phyloP scores from a whole-genome alignment of 2,329 filamentous ascomycete genomes.

The Aureobasidium leucospermi region DNA sequence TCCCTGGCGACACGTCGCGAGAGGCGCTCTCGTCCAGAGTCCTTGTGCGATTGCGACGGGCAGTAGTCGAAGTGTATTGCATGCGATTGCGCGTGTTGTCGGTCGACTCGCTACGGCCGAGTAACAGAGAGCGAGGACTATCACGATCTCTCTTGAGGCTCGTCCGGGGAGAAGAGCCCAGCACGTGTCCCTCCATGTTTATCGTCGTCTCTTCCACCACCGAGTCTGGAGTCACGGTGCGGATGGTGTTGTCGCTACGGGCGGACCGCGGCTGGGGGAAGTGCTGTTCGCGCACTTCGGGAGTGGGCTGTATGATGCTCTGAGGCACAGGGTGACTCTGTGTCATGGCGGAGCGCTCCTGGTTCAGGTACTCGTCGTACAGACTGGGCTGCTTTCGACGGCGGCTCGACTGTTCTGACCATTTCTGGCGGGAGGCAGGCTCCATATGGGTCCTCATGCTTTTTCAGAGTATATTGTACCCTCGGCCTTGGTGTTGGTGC shows the following conservation, averaged over 20 bases:
- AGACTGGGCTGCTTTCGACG: conserved; percentile 23
- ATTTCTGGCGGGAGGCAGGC: conserved; percentile 16
- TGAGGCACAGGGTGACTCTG: conserved; percentile 4
- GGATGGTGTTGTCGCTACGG: conserved; percentile 39
- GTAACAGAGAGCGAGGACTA: conserved; percentile 6
- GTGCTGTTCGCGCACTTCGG: background rate
- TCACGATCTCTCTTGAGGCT: conserved; percentile 11
- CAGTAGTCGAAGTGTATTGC: background rate
- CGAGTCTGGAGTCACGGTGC: conserved; percentile 59
- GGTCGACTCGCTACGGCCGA: conserved; percentile 10
- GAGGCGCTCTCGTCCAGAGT: conserved; percentile 6
- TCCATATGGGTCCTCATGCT: conserved; percentile 7
- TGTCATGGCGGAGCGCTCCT: conserved; percentile 18
- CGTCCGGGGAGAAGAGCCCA: conserved; percentile 9
- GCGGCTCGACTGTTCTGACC: conserved; percentile 16
- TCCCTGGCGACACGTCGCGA: conserved; percentile 1
- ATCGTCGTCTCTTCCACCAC: conserved; percentile 12
- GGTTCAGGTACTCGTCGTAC: conserved; percentile 27
- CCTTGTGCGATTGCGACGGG: conserved; percentile 4
- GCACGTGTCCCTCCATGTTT: conserved; percentile 6
- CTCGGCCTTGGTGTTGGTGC: background rate
- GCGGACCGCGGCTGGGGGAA: background rate
- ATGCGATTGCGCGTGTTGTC: background rate
- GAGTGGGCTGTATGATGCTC: background rate
- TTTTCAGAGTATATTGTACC: background rate